Conservation (phyloP, 139 green algal genomes). For the Chlorella ohadii region DNA sequence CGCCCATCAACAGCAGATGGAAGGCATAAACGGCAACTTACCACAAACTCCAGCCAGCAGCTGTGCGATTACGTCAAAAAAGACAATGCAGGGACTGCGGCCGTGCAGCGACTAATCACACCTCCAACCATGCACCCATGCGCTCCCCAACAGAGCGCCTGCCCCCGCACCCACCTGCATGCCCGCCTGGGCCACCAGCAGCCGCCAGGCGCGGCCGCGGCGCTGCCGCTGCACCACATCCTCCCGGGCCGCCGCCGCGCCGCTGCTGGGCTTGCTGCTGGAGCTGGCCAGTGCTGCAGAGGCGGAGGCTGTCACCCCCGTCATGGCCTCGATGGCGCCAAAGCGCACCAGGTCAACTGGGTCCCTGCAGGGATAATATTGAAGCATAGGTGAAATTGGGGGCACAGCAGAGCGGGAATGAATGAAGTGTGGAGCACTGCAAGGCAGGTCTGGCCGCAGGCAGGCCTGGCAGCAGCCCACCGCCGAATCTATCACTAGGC, state of each 20-base stretch:
- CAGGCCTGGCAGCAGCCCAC: no score
- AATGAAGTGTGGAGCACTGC: no score
- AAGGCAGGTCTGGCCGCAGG: no score
- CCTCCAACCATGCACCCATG: neutral
- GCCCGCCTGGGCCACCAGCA: slow-evolving; percentile 61
- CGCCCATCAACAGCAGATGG: no score
- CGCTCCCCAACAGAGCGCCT: neutral
- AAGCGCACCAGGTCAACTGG: slow-evolving; percentile 68
- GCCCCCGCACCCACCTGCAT: neutral
- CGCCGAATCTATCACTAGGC: no score
- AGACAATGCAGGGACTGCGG: no score
- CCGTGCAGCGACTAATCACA: no score
- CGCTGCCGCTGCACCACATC: slow-evolving; percentile 45
- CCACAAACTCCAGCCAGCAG: no score
- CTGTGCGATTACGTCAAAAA: no score
- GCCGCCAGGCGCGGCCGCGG: slow-evolving; percentile 66
- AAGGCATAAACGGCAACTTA: neutral
- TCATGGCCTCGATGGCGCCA: slow-evolving; percentile 71
- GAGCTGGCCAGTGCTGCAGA: slow-evolving; percentile 9
- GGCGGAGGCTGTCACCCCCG: slow-evolving; percentile 48
- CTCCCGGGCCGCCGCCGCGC: slow-evolving; percentile 19
- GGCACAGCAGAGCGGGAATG: no score
- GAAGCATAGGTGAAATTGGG: no score
- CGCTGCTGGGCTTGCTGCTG: slow-evolving; percentile 1
- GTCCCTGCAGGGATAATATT: no score